Percentiles rank a stretch among this genome's conserved stretches.
phyloP scores from a whole-genome alignment of 805 yeast species.

The Scheffersomyces lignosus region DNA sequence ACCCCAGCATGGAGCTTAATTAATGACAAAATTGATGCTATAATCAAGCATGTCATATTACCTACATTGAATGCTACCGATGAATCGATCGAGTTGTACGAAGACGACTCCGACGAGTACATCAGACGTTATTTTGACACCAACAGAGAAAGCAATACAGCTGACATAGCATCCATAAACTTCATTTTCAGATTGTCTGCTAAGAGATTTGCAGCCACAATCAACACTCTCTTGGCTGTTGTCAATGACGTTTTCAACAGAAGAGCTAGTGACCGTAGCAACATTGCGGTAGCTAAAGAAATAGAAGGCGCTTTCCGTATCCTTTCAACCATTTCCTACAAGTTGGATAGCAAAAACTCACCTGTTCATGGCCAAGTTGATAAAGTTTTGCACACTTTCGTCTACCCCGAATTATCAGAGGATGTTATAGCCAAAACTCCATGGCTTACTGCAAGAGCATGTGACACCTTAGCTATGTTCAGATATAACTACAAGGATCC shows the following conservation, averaged over 20 bases:
- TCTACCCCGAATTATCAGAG: conserved; percentile 39
- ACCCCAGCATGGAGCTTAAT: conserved; percentile 40
- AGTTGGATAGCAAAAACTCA: conserved; percentile 32
- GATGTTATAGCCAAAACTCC: conserved; percentile 32
- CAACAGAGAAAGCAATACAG: conserved; percentile 46
- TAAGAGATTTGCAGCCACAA: conserved; percentile 40
- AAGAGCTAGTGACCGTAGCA: conserved; percentile 28
- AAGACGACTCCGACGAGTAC: conserved; percentile 48
- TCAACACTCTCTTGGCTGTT: conserved; percentile 27
- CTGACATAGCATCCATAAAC: conserved; percentile 52
- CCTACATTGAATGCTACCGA: conserved; percentile 41
- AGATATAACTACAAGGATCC: conserved; percentile 34
- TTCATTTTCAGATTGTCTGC: conserved; percentile 41
- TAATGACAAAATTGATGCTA: conserved; percentile 40
- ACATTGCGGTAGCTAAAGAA: conserved; percentile 30
- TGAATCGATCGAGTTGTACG: conserved; percentile 41
- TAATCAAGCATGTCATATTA: conserved; percentile 38
- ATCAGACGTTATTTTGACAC: conserved; percentile 46
- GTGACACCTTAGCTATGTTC: conserved; percentile 46
- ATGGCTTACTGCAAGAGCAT: conserved; percentile 47
- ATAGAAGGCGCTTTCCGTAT: conserved; percentile 45
- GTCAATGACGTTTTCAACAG: conserved; percentile 35
- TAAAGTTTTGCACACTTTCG: conserved; percentile 35
- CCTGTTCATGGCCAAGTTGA: conserved; percentile 44
- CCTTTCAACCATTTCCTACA: conserved; percentile 40